Percentiles rank a stretch among this genome's conserved stretches.
phyloP scores from a whole-genome alignment of 331 rosid genomes.

The Spiraea crenata region DNA sequence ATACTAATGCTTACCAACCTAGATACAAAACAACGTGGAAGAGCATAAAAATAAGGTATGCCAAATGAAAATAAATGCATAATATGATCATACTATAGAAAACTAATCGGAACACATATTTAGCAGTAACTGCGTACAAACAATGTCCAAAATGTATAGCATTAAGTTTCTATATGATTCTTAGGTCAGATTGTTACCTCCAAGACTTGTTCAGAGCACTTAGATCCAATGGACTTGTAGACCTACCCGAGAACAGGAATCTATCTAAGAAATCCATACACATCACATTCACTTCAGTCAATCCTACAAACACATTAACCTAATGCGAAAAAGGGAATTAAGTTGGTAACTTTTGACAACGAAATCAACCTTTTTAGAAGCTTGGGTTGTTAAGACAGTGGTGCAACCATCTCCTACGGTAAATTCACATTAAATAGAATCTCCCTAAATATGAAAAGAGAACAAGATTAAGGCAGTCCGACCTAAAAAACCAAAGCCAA shows the following conservation, averaged over 20 bases:
- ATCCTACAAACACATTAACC: not conserved
- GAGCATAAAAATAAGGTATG: too few relatives aligned
- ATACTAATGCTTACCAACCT: too few relatives aligned
- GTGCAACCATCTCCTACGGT: slow-evolving; percentile 59
- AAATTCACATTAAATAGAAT: slow-evolving; percentile 58
- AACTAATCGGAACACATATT: not conserved
- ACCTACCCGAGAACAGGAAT: slow-evolving; percentile 48
- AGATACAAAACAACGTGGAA: too few relatives aligned
- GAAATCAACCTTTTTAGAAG: slow-evolving; percentile 74
- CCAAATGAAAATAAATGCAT: too few relatives aligned
- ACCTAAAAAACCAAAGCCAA: not conserved
- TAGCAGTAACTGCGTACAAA: not conserved
- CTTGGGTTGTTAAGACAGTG: slow-evolving; percentile 76
- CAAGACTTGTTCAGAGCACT: slow-evolving; percentile 66
- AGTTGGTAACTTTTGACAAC: not conserved
- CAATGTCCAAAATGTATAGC: not conserved
- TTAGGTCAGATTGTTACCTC: slow-evolving; percentile 46
- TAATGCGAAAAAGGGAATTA: not conserved
- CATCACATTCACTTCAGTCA: not conserved
- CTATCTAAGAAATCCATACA: slow-evolving; percentile 14
- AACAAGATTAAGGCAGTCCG: not conserved
- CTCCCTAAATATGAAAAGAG: slow-evolving; percentile 65
- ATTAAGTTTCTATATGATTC: not conserved
- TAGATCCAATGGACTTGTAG: slow-evolving; percentile 70
- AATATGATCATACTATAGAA: too few relatives aligned